phyloP scores from a whole-genome alignment of 2,329 filamentous ascomycete species.

The Ophiocordyceps camponoti-saundersi region DNA sequence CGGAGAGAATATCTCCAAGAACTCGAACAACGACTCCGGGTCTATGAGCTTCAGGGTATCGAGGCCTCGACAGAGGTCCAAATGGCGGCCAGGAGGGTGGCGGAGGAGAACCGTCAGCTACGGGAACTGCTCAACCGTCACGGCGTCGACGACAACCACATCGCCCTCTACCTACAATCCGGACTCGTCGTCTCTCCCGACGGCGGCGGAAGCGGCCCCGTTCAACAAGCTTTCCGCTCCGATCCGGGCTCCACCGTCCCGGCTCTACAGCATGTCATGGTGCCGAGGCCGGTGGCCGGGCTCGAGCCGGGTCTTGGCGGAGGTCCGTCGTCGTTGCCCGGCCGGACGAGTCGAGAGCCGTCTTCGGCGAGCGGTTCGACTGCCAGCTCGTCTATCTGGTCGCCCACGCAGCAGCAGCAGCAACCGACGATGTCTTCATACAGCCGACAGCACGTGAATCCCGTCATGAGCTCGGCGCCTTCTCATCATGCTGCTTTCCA shows the following conservation, averaged over 20 bases:
- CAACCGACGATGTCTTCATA: conserved; percentile 9
- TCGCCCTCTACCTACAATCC: conserved; percentile 24
- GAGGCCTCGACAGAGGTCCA: conserved; percentile 59
- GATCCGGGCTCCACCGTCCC: conserved; percentile 11
- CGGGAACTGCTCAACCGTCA: conserved; percentile 38
- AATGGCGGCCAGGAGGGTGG: conserved; percentile 47
- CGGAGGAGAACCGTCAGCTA: conserved; percentile 51
- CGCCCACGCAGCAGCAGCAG: conserved; percentile 7
- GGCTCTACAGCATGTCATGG: conserved; percentile 19
- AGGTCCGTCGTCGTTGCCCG: conserved; percentile 10
- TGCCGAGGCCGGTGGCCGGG: conserved; percentile 15
- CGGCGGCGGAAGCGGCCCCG: conserved; percentile 5
- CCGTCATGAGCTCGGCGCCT: conserved; percentile 1
- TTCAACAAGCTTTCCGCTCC: conserved; percentile 5
- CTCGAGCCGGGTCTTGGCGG: conserved; percentile 8
- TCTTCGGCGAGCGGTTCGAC: conserved; percentile 16
- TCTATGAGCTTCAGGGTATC: conserved; percentile 47
- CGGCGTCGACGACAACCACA: conserved; percentile 38
- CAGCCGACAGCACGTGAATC: conserved; percentile 7
- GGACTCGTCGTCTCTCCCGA: conserved; percentile 3
- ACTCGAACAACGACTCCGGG: conserved; percentile 42
- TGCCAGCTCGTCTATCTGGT: conserved; percentile 15
- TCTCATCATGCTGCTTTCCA: conserved; percentile 1
- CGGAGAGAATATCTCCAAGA: conserved; percentile 58
- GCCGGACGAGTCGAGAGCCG: conserved; percentile 15